Evolutionary conservation across 306 rosid genomes (phyloP).

Genomic region (Glycyrrhiza uralensis): DNA sequence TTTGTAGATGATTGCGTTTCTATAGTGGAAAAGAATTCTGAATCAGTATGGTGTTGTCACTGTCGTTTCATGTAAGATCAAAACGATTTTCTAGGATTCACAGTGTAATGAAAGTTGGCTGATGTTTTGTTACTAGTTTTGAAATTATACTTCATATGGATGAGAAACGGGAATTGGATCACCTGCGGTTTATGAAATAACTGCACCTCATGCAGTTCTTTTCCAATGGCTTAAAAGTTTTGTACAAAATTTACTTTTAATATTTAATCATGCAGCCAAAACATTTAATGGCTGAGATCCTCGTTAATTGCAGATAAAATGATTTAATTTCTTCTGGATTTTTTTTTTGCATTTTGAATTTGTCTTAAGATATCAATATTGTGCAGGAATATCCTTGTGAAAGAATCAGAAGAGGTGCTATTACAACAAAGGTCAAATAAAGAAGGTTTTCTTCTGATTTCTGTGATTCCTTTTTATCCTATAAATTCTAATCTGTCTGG

Average conservation of each 20-base stretch:
- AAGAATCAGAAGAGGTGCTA: slow-evolving; percentile 55
- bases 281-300: background rate
- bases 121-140: slow-evolving; percentile 4
- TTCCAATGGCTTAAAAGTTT: background rate
- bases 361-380: slow-evolving; percentile 2
- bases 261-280: background rate
- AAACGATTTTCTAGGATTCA: background rate
- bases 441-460: slow-evolving; percentile 53
- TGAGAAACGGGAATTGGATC: background rate
- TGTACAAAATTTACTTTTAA: background rate
- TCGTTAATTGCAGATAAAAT: background rate
- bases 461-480: slow-evolving; percentile 5
- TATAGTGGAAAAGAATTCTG: background rate
- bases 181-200: background rate
- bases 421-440: slow-evolving; percentile 50
- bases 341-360: background rate
- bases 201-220: background rate
- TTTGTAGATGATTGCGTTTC: slow-evolving; percentile 4
- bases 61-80: too few relatives aligned
- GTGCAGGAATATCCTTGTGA: slow-evolving; percentile 62
- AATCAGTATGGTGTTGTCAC: background rate
- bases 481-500: background rate
- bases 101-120: background rate
- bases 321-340: background rate
- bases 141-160: slow-evolving; percentile 1